Base-by-base conservation (phyloP, 345 rosid species). In the Crucihimalaya himalaica region DNA sequence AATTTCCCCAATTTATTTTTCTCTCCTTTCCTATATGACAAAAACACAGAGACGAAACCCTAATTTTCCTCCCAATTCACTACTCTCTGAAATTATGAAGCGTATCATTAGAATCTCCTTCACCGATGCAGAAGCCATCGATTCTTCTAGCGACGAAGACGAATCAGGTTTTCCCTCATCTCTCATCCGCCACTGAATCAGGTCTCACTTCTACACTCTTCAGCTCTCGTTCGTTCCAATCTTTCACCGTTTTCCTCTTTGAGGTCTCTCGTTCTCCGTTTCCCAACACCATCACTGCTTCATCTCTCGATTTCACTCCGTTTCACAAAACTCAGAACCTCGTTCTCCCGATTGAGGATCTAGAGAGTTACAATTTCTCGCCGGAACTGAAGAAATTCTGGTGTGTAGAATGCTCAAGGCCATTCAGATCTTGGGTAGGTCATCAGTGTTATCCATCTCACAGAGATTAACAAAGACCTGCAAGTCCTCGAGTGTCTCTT, bases 181-280 rank as follows among this genome's bases (percentile, higher is more conserved):
- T 80, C 74, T 91, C 65, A 85, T 51, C 86, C 72, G 97, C 97
- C 77, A 91, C 97, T 7, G 97, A 95, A 57, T 62, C 91, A 34
- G 74, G 85, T 67, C 96, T 91, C 77, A 21, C 90, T 3, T 57
- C 92, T 71, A 87, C 93, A 0, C 96, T 95, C 78, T 92, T 95
- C 78, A 80, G 34, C 73, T 81, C 87, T n/a, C 84, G 85, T 50
- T 91, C 97, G 2, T 95, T 95, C 80, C 72, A 81, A 0, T 95
- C 99, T 56, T 86, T 87, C 83, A 87, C 93, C 27, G 54, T 94
- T 81, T 85, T 94, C 88, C 80, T 94, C 73, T 87, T 91, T 25
- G 98, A 94, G 20, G 70, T 84, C 82, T 89, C 98, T 72, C 62
- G 73, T 1, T 48, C 55, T 15, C 93, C 97, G 1, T 70, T 84